Percentiles rank a stretch among this genome's conserved stretches.
Conservation (phyloP, 306 rosid species). For the Casuarina cunninghamiana region DNA sequence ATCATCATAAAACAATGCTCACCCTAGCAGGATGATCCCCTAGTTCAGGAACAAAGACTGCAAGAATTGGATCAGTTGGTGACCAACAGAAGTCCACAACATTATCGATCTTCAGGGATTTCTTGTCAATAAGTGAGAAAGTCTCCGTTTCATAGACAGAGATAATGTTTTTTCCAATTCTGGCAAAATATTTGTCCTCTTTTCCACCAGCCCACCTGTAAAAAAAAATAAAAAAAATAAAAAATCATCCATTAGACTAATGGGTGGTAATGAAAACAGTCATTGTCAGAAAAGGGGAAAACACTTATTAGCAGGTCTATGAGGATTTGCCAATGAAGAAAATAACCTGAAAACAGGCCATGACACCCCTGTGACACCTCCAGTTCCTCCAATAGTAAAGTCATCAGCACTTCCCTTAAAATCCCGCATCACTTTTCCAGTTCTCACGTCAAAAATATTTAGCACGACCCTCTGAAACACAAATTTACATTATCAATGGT, state of each 20-base stretch:
- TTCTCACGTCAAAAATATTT: slow-evolving; percentile 86
- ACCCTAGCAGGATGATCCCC: slow-evolving; percentile 98
- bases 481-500: slow-evolving; percentile 30
- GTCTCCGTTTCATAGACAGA: slow-evolving; percentile 87
- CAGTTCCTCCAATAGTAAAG: slow-evolving; percentile 80
- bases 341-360: slow-evolving; percentile 91
- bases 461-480: slow-evolving; percentile 70
- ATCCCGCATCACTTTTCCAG: slow-evolving; percentile 89
- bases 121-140: slow-evolving; percentile 86
- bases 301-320: not conserved
- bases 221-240: not conserved
- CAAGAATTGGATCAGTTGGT: slow-evolving; percentile 80
- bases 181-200: slow-evolving; percentile 85
- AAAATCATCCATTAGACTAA: not conserved
- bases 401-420: slow-evolving; percentile 88
- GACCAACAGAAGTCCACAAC: slow-evolving; percentile 95
- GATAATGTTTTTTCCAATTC: slow-evolving; percentile 76
- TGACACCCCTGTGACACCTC: slow-evolving; percentile 73
- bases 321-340: not conserved
- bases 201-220: slow-evolving; percentile 86
- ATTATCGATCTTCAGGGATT: slow-evolving; percentile 79
- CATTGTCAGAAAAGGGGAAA: not conserved
- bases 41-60: slow-evolving; percentile 88
- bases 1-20: slow-evolving; percentile 9
- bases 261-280: not conserved